phyloP scores from a whole-genome alignment of 768 basidiomycete species.

The Rubroboletus pulcherrimus region DNA sequence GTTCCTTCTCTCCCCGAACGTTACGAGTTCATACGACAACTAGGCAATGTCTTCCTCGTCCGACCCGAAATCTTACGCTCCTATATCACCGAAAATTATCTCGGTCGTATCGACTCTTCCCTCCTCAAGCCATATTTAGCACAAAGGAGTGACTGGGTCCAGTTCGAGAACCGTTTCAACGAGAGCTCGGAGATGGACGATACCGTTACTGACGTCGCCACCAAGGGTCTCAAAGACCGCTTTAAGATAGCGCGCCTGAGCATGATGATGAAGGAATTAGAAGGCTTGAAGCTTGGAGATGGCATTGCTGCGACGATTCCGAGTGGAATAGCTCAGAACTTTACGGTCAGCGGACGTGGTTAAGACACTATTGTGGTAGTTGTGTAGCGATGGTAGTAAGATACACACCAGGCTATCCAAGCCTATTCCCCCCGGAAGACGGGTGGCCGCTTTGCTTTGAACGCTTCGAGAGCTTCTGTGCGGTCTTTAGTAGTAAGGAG shows the following conservation, averaged over 20 bases:
- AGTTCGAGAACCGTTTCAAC: constrained; percentile 79
- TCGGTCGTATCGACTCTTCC: constrained; percentile 84
- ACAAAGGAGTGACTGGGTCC: constrained; percentile 86
- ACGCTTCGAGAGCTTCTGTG: constrained; percentile 79
- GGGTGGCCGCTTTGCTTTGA: constrained; percentile 78
- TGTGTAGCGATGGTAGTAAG: background rate
- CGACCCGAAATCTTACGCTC: constrained; percentile 92
- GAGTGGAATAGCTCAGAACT: constrained; percentile 51
- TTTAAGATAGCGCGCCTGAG: constrained; percentile 69
- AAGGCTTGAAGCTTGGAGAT: constrained; percentile 58
- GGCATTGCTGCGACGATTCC: constrained; percentile 58
- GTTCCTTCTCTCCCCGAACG: constrained; percentile 86
- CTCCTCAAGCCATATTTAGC: constrained; percentile 89
- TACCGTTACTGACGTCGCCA: constrained; percentile 37
- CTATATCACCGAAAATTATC: constrained; percentile 91
- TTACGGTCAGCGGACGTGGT: constrained; percentile 45
- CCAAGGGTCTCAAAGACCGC: constrained; percentile 51
- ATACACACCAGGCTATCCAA: constrained; percentile 1
- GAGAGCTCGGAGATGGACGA: constrained; percentile 46
- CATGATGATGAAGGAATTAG: constrained; percentile 85
- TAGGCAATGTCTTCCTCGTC: constrained; percentile 96
- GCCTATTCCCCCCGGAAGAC: constrained; percentile 74
- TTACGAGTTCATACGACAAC: constrained; percentile 96
- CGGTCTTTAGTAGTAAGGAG: constrained; percentile 75
- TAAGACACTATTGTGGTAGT: constrained; percentile 27